A percentile compares a stretch with the other conserved stretches of the same genome.
Conservation (phyloP, 352 stramenopile genomes). For the Globisporangium polare region DNA sequence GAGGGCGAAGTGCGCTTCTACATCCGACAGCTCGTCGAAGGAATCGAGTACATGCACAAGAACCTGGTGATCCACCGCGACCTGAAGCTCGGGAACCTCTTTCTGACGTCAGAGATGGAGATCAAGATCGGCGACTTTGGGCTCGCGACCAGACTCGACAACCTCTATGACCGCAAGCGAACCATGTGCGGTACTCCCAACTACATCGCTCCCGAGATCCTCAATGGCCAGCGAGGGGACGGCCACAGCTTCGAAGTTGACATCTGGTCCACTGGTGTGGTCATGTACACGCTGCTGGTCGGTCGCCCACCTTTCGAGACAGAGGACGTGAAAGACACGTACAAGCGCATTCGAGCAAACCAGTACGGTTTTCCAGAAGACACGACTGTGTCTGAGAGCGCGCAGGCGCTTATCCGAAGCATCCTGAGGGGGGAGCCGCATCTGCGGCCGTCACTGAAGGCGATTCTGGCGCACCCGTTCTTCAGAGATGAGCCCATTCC, state of each 20-base stretch:
- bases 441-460: constrained; percentile 61
- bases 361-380: constrained; percentile 94
- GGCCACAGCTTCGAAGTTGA: constrained; percentile 98
- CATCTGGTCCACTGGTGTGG: constrained; percentile 97
- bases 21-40: constrained; percentile 88
- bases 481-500: constrained; percentile 58
- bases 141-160: constrained; percentile 84
- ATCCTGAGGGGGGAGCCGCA: constrained; percentile 75
- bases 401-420: constrained; percentile 66
- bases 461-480: constrained; percentile 80
- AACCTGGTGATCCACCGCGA: constrained; percentile 96
- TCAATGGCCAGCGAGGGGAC: constrained; percentile 83
- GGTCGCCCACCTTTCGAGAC: constrained; percentile 97
- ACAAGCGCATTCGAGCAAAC: constrained; percentile 96
- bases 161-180: constrained; percentile 90
- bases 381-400: constrained; percentile 77
- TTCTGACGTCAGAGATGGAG: constrained; percentile 93
- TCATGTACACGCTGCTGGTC: constrained; percentile 97
- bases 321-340: constrained; percentile 97
- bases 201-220: constrained; percentile 92
- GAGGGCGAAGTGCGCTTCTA: constrained; percentile 95
- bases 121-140: constrained; percentile 98
- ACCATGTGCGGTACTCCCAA: constrained; percentile 96
- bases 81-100: constrained; percentile 98
- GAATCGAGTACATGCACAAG: constrained; percentile 94